Percentiles rank a stretch among this genome's conserved stretches.
These are phyloP conservation scores for Papiliotrema nemorosa DNA, from an alignment of 1,284 basidiomycete genomes.

Conservation along the genomic window DNA sequence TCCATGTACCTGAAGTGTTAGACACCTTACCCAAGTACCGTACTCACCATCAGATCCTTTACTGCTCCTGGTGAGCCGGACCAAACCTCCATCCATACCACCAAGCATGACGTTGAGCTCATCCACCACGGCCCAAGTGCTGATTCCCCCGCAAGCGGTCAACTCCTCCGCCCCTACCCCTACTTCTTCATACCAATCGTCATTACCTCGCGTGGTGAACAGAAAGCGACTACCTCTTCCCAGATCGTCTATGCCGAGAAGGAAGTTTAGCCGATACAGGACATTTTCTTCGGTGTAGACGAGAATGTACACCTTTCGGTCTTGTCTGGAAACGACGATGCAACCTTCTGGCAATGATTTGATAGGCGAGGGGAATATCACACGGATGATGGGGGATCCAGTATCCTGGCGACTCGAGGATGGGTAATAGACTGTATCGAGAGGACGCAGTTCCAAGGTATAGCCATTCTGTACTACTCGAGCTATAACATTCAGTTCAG, in stretches of 20 bases:
- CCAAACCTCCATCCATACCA: conserved; percentile 63
- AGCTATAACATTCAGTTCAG: conserved; percentile 64
- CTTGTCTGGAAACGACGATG: conserved; percentile 58
- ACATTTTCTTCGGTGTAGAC: conserved; percentile 66
- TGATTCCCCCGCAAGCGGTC: conserved; percentile 39
- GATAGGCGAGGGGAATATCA: conserved; percentile 71
- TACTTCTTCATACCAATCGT: conserved; percentile 43
- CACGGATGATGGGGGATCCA: conserved; percentile 58
- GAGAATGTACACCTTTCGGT: conserved; percentile 65
- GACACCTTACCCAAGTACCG: neutral
- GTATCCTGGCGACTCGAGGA: conserved; percentile 44
- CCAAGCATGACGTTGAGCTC: conserved; percentile 65
- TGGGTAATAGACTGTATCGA: conserved; percentile 50
- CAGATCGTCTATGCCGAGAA: conserved; percentile 36
- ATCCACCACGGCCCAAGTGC: conserved; percentile 62
- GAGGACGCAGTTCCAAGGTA: conserved; percentile 70
- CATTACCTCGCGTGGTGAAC: conserved; percentile 27
- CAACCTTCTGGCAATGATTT: conserved; percentile 52
- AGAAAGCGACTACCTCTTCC: conserved; percentile 22
- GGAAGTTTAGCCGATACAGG: conserved; percentile 71
- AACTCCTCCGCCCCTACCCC: conserved; percentile 33
- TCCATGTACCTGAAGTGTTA: conserved; percentile 27
- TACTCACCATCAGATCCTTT: conserved; percentile 22
- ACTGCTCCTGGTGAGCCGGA: conserved; percentile 59
- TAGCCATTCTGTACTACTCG: conserved; percentile 71